Evolutionary conservation across 768 basidiomycete genomes (phyloP).

Genomic region (Lactarius sp.): DNA sequence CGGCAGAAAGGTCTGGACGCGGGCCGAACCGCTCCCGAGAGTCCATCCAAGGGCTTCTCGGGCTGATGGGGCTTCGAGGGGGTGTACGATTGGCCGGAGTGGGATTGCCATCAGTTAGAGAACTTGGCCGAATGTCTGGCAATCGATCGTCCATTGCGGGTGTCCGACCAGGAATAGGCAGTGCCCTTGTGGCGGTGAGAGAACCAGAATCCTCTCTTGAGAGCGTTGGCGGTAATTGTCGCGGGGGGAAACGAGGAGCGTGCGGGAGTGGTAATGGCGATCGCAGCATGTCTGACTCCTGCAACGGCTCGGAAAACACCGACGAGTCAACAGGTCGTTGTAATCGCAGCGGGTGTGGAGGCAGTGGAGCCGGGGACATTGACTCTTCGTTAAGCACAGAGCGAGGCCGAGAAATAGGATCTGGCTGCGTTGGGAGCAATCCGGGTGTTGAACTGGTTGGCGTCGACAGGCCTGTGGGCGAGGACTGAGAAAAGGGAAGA

Average conservation of each 20-base stretch:
- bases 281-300: slow-evolving; percentile 37
- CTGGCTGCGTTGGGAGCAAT: slow-evolving; percentile 13
- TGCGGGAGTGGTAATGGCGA: slow-evolving; percentile 40
- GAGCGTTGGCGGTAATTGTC: slow-evolving; percentile 21
- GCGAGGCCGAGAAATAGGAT: slow-evolving; percentile 21
- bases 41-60: slow-evolving; percentile 41
- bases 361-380: slow-evolving; percentile 9
- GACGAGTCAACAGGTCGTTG: slow-evolving; percentile 23
- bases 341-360: slow-evolving; percentile 6
- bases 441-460: slow-evolving; percentile 6
- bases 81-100: slow-evolving; percentile 33
- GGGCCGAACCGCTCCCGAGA: slow-evolving; percentile 32
- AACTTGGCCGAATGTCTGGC: slow-evolving; percentile 10
- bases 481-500: slow-evolving; percentile 11
- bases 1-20: slow-evolving; percentile 18
- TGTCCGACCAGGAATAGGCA: slow-evolving; percentile 20
- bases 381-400: slow-evolving; percentile 24
- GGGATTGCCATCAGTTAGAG: slow-evolving; percentile 5
- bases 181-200: slow-evolving; percentile 9
- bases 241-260: slow-evolving; percentile 22
- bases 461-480: neutral
- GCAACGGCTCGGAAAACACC: slow-evolving; percentile 26
- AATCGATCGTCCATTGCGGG: slow-evolving; percentile 23
- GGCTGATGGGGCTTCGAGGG: slow-evolving; percentile 60
- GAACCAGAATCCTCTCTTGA: slow-evolving; percentile 20